Conservation (phyloP, 176 grass and related monocot genomes). For the Poa annua region DNA sequence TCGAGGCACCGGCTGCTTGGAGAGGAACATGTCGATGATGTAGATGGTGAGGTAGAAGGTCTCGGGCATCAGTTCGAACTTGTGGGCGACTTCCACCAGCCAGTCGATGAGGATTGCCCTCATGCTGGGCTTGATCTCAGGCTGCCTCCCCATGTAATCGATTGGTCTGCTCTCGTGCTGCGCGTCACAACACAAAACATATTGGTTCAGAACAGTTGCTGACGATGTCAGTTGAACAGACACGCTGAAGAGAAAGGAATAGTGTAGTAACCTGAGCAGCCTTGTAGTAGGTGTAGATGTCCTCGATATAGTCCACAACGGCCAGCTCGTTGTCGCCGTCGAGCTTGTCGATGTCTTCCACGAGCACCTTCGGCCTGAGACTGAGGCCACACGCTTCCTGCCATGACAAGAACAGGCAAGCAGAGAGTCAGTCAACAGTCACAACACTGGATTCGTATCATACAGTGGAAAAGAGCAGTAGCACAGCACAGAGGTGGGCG, state of each 20-base stretch:
- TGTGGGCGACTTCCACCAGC: constrained; percentile 52
- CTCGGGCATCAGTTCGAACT: constrained; percentile 65
- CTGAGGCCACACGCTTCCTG: constrained; percentile 55
- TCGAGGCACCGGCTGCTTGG: constrained; percentile 35
- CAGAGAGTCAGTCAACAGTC: not conserved
- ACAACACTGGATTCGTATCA: constrained; percentile 12
- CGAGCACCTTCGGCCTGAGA: constrained; percentile 33
- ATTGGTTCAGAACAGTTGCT: constrained; percentile 26
- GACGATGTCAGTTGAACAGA: not conserved
- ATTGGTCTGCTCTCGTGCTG: constrained; percentile 56
- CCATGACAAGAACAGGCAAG: constrained; percentile 6
- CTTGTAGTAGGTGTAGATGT: constrained; percentile 77
- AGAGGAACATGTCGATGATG: constrained; percentile 64
- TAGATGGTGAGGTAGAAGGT: constrained; percentile 67
- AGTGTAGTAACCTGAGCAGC: constrained; percentile 43
- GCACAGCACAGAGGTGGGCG: not conserved
- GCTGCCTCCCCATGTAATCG: constrained; percentile 69
- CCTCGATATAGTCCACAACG: constrained; percentile 67
- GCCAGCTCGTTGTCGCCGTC: constrained; percentile 59
- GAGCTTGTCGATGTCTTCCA: constrained; percentile 59
- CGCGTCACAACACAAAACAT: constrained; percentile 16
- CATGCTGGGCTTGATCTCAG: constrained; percentile 50
- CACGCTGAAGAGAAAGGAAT: not conserved
- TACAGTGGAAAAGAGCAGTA: not conserved
- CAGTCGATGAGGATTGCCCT: constrained; percentile 57